Evolutionary conservation across 371 early-diverging fungal species (phyloP).

Genomic region (Saksenaea oblongispora): DNA sequence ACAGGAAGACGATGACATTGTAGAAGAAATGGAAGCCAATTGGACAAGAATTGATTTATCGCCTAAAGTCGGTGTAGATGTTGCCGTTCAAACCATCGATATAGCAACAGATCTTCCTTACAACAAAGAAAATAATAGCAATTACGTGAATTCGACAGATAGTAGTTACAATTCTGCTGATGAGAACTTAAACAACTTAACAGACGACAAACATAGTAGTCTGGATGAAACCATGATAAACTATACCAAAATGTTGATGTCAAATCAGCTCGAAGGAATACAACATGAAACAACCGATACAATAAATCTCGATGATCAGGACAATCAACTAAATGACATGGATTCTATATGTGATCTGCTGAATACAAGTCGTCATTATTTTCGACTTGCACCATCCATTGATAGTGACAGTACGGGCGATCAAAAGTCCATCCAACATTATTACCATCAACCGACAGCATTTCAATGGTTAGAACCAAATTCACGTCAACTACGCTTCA

Average conservation of each 20-base stretch:
- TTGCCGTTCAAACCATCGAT: not conserved
- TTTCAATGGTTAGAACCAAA: not conserved
- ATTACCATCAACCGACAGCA: not conserved
- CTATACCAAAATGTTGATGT: not conserved
- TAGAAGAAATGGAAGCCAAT: not conserved
- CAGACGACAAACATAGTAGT: not conserved
- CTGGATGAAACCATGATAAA: not conserved
- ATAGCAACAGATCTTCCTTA: not conserved
- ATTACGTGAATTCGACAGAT: not conserved
- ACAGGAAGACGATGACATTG: not conserved
- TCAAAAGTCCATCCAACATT: not conserved
- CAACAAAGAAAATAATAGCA: not conserved
- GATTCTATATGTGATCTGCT: not conserved
- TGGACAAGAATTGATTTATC: not conserved
- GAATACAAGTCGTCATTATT: not conserved
- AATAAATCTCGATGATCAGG: not conserved
- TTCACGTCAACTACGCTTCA: not conserved
- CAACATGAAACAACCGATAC: not conserved
- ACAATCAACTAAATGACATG: not conserved
- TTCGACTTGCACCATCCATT: not conserved
- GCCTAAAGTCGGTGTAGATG: not conserved
- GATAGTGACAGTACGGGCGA: not conserved
- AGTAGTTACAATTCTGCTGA: slow-evolving; percentile 1
- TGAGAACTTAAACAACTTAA: not conserved
- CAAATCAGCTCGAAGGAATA: not conserved